Percentiles rank a stretch among this genome's conserved stretches.
Evolutionary conservation across 2,329 filamentous ascomycete genomes (phyloP).

Genomic region (Sclerotinia nivalis): DNA sequence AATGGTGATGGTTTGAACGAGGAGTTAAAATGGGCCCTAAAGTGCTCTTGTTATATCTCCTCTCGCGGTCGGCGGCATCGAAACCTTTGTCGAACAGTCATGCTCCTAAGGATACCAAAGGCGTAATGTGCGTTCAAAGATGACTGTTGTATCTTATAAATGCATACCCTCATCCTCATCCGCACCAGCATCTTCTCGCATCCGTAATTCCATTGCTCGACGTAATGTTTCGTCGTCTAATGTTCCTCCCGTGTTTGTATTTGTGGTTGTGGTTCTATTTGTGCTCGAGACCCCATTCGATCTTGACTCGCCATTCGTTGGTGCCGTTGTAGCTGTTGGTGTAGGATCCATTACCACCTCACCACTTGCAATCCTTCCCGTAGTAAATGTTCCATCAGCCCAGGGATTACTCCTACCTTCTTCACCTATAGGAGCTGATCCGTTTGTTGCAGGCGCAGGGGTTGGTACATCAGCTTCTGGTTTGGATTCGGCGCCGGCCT

Average conservation of each 20-base stretch:
- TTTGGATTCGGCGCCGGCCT: constrained; percentile 48
- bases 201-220: constrained; percentile 54
- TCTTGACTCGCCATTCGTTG: constrained; percentile 1
- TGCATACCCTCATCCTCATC: constrained; percentile 62
- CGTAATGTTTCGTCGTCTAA: constrained; percentile 61
- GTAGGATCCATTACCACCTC: constrained; percentile 49
- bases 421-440: constrained; percentile 29
- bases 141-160: constrained; percentile 46
- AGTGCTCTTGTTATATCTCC: background rate
- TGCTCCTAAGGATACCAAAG: background rate
- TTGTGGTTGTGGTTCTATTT: constrained; percentile 20
- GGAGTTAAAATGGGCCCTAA: background rate
- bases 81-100: background rate
- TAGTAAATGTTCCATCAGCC: constrained; percentile 65
- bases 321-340: constrained; percentile 18
- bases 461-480: constrained; percentile 30
- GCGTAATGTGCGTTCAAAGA: background rate
- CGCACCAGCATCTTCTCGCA: constrained; percentile 49
- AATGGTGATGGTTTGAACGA: background rate
- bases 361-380: constrained; percentile 56
- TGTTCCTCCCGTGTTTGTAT: constrained; percentile 46
- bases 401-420: constrained; percentile 47
- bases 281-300: constrained; percentile 20
- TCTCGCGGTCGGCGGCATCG: background rate
- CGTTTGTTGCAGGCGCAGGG: constrained; percentile 27